Percentiles rank a stretch among this genome's conserved stretches.
Evolutionary conservation across 768 basidiomycete species (phyloP).

Genomic region (Kwoniella europaea): DNA sequence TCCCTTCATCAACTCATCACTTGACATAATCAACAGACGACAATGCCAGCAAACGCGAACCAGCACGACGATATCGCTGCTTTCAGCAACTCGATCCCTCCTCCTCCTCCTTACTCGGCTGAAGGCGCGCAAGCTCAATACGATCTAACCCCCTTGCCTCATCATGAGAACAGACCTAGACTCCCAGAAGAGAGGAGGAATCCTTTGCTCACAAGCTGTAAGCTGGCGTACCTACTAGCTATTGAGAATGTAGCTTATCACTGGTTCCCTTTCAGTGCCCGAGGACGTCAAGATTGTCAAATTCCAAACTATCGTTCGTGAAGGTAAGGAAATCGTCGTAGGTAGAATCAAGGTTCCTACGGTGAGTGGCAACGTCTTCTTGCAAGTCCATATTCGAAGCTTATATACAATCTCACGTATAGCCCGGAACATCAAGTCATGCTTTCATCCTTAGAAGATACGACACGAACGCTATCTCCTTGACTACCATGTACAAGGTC

Average conservation of each 20-base stretch:
- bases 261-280: constrained; percentile 36
- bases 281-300: constrained; percentile 66
- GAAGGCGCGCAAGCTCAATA: constrained; percentile 22
- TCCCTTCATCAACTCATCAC: neutral
- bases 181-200: constrained; percentile 45
- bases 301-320: constrained; percentile 86
- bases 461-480: constrained; percentile 87
- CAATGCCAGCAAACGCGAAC: constrained; percentile 6
- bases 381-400: constrained; percentile 30
- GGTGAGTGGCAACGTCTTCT: constrained; percentile 60
- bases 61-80: constrained; percentile 29
- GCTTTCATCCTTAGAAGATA: constrained; percentile 93
- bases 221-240: constrained; percentile 10
- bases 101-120: constrained; percentile 41
- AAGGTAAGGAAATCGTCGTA: constrained; percentile 85
- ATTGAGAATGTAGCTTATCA: no score
- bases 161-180: constrained; percentile 41
- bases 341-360: constrained; percentile 89
- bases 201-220: constrained; percentile 38
- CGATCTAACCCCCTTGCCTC: constrained; percentile 44
- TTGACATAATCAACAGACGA: neutral
- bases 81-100: constrained; percentile 40
- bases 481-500: constrained; percentile 96
- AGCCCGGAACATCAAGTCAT: constrained; percentile 65
- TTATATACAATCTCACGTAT: constrained; percentile 58